Evolutionary conservation across 2,329 filamentous ascomycete genomes (phyloP), one percentile per base, ranked within the genome.

Genomic region (Penicillium sp.): DNA sequence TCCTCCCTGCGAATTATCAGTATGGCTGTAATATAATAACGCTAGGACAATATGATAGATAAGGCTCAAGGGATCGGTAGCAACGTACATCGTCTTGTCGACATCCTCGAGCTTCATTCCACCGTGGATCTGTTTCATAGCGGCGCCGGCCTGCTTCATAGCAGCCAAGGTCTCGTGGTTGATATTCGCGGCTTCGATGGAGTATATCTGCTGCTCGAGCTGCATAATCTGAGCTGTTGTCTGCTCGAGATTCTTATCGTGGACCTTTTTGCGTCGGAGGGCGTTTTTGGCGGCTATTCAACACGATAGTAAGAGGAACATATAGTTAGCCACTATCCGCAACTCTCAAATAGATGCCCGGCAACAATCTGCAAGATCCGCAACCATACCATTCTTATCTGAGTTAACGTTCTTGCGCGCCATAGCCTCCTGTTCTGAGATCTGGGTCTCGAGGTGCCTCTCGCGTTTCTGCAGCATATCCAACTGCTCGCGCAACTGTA

Each of bases 391-490:
- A 66, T 85, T 92, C 79, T 97, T 97, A 80, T 97, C 97, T 57
- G 88, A 83, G 68, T 81, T 86, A 54, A 97, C 88, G 61, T 94
- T 88, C 82, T 97, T 97, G 76, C 90, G 84, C 43, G 94, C 94
- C 64, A 95, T 84, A 37, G 83, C 83, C 69, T 96, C 91, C 75
- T 97, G 92, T 75, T 97, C 92, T 26, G 91, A 88, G 80, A 97
- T 96, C 80, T 96, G 92, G 61, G 84, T 89, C 76, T 94, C 89
- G 60, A 97, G 78, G 72, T 97, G 91, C 75, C 85, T 89, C 81
- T 97, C 92, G 58, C 93, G 85, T 83, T 99, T 99, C 79, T 95
- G 91, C 72, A 99, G 83, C 92, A 97, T 97, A 68, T 97, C 93
- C 43, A 97, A 83, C 79, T 97, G 93, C 70, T 88, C 84, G 66